Base-by-base conservation (phyloP, 495 filamentous ascomycete genomes). In the Eremomyces bilateralis region DNA sequence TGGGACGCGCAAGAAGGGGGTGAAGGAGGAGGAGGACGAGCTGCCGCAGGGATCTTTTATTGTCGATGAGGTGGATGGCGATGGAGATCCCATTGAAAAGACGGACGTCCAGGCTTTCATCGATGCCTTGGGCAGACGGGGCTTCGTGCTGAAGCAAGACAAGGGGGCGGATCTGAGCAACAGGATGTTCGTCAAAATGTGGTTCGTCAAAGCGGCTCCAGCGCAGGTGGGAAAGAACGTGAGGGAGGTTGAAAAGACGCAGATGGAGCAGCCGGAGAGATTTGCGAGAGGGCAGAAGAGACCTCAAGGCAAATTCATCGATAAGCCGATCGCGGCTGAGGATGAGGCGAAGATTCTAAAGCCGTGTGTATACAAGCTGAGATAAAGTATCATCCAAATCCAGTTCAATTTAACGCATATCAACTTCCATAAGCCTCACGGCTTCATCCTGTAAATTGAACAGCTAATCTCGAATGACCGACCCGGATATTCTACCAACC, bases 181-280 rank as follows among this genome's bases (percentile, higher is more conserved):
- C 57, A 91, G 79, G 58, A 97, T 97, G 88, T 97, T 97, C 64
- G 81, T 95, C 34, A 75, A 71, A 50, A 85, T 97, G 82, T 65
- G 69, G 44, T 95, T 97, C 59, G 61, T 88, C 35, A 95, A 94
- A 59, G 68, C 61, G 18, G 62, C 62, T 17, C 60, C 70, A 25
- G 73, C 77, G 2, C 54, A 62, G 10, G 73, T 65, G 52, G 78
- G 80, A 5, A 88, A 84, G 53, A 63, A 73, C 41, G 68, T 56
- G 17, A 54, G 46, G 28, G 40, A 57, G 49, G 43, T 39, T 36
- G 34, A 71, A 67, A 59, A 73, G 61, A 52, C 33, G 40, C 74
- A 68, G 45, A 58, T 75, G 32, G 65, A 66, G 20, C 54, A 57
- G 25, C 57, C 58, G 32, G 27, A 21, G 12, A 41, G 29, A 44